Conservation (phyloP, 2,329 filamentous ascomycete species). For the Neoarthrinium moseri region DNA sequence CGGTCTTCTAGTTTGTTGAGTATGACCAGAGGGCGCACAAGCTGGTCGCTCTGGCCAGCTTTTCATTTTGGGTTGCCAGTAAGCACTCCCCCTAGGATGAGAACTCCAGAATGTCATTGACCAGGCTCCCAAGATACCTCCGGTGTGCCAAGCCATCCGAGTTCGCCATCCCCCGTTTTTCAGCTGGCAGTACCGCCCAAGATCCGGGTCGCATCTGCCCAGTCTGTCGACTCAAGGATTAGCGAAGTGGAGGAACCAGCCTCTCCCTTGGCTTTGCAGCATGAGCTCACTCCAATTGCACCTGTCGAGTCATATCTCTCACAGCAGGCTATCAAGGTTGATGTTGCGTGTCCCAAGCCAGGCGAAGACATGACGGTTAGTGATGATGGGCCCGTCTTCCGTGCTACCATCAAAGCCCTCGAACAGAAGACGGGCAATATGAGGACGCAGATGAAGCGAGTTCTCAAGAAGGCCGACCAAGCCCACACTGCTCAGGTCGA, state of each 20-base stretch:
- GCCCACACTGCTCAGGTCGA: slow-evolving; percentile 76
- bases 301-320: slow-evolving; percentile 16
- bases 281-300: slow-evolving; percentile 31
- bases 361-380: slow-evolving; percentile 80
- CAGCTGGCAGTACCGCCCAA: slow-evolving; percentile 72
- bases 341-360: slow-evolving; percentile 81
- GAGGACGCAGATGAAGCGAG: slow-evolving; percentile 92
- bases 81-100: slow-evolving; percentile 27
- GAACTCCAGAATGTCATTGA: neutral
- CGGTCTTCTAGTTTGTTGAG: slow-evolving; percentile 73
- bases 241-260: slow-evolving; percentile 67
- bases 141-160: slow-evolving; percentile 53
- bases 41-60: slow-evolving; percentile 83
- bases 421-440: slow-evolving; percentile 97
- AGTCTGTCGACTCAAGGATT: slow-evolving; percentile 80
- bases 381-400: slow-evolving; percentile 92
- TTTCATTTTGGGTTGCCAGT: slow-evolving; percentile 95
- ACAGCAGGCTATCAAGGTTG: slow-evolving; percentile 70
- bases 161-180: slow-evolving; percentile 69
- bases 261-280: slow-evolving; percentile 46
- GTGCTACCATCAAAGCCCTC: slow-evolving; percentile 92
- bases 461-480: slow-evolving; percentile 90
- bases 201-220: slow-evolving; percentile 79
- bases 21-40: slow-evolving; percentile 93
- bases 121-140: slow-evolving; percentile 36